Conservation (phyloP, 2,329 filamentous ascomycete genomes). For the Chalaropsis thielavioides region DNA sequence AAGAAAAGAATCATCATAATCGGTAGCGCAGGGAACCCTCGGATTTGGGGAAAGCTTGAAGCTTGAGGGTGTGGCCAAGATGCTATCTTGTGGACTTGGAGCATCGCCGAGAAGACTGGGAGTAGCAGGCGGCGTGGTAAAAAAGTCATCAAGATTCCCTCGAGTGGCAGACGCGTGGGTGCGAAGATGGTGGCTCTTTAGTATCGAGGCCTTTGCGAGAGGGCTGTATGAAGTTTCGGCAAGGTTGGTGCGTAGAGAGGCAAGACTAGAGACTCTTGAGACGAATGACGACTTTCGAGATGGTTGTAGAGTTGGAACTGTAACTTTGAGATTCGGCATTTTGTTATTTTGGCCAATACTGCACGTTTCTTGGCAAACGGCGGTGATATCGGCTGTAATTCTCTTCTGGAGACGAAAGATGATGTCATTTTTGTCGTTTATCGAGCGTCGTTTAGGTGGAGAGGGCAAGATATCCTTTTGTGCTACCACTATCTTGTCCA, state of each 20-base stretch:
- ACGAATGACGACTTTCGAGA: slow-evolving; percentile 3
- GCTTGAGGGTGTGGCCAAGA: slow-evolving; percentile 19
- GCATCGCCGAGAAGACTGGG: slow-evolving; percentile 20
- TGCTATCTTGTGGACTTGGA: slow-evolving; percentile 20
- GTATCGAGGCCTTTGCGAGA: not conserved
- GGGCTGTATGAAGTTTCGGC: slow-evolving; percentile 7
- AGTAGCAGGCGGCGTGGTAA: slow-evolving; percentile 19
- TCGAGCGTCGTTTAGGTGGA: slow-evolving; percentile 17
- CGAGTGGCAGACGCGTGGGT: slow-evolving; percentile 11
- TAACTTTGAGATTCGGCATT: slow-evolving; percentile 22
- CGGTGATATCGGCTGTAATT: slow-evolving; percentile 34
- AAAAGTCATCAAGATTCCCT: slow-evolving; percentile 17
- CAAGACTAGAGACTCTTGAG: slow-evolving; percentile 5
- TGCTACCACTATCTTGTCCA: slow-evolving; percentile 36
- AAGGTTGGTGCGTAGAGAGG: slow-evolving; percentile 3
- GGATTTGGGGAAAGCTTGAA: slow-evolving; percentile 11
- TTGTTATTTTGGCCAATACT: slow-evolving; percentile 25
- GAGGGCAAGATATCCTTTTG: slow-evolving; percentile 25
- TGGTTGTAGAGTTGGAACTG: not conserved
- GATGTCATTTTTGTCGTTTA: slow-evolving; percentile 26
- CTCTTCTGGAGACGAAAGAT: slow-evolving; percentile 31
- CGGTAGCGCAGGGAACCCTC: not conserved
- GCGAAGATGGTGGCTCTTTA: slow-evolving; percentile 7
- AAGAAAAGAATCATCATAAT: slow-evolving; percentile 2
- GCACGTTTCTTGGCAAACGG: slow-evolving; percentile 38